Evolutionary conservation across 2,329 filamentous ascomycete species (phyloP), one percentile per base, ranked within the genome.

Genomic region (Sodiomyces alkalinus): DNA sequence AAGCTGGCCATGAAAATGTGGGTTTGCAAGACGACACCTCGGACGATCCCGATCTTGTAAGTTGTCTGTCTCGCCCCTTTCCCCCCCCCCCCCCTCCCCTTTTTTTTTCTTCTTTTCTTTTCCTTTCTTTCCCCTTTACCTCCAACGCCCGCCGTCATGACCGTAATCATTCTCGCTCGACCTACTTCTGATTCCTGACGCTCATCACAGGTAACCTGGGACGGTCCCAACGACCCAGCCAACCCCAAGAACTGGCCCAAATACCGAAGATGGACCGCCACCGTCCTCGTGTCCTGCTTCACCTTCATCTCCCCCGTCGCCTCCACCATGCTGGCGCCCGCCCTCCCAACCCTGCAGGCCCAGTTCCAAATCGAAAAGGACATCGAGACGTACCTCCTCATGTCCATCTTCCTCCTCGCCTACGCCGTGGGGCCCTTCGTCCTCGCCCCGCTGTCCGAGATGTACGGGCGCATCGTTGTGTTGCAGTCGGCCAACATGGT

Each of bases 361-460:
- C 60, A 68, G 11, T 49, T 68, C 19, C 32, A 54, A 15, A 58
- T 67, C 27, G 44, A 41, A 1, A 51, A 51, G 6, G 48, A 41
- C 4, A 50, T 65, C 17, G 46, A 58, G 22, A 59, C 42, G 31
- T 68, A 21, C 4, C 62, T 75, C 27, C 56, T 69, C 36, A 56
- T 74, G 29, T 70, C 68, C 1, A 60, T 77, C 20, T 72, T 71
- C 43, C 56, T 77, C 4, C 55, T 73, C 0, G 68, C 68, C 28
- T 64, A 64, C 25, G 62, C 60, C 8, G 50, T 68, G 16, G 66
- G 64, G 0, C 64, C 65, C 1, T 53, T 68, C 8, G 32, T 68
- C 9, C 52, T 64, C 14, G 63, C 58, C 0, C 67, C 68, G 0
- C 32, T 69, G 11, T 63, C 55, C 9, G 67, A 74, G 39, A 47